Percentiles rank a stretch among this genome's conserved stretches.
Evolutionary conservation across 1,284 basidiomycete genomes (phyloP).

Genomic region (Porodaedalea pini): DNA sequence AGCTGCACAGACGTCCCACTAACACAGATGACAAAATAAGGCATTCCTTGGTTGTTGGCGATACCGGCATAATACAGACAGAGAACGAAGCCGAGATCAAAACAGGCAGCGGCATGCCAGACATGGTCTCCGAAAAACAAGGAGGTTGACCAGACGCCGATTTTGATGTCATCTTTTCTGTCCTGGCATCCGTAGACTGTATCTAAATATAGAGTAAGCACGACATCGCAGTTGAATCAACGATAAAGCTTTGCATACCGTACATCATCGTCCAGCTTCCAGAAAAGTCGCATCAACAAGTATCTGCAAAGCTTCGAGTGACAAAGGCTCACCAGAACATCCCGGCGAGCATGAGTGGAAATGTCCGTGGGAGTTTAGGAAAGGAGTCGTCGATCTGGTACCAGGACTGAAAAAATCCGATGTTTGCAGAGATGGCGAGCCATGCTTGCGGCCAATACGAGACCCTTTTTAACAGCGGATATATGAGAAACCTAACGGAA

Average conservation of each 20-base stretch:
- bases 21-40: slow-evolving; percentile 36
- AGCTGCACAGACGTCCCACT: slow-evolving; percentile 35
- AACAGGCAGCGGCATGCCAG: slow-evolving; percentile 34
- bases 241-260: background rate
- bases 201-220: slow-evolving; percentile 38
- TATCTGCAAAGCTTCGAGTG: background rate
- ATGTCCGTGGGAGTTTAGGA: slow-evolving; percentile 21
- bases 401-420: slow-evolving; percentile 13
- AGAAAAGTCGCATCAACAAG: background rate
- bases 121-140: slow-evolving; percentile 39
- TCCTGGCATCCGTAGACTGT: slow-evolving; percentile 50
- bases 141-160: slow-evolving; percentile 45
- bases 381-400: slow-evolving; percentile 1
- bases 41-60: slow-evolving; percentile 30
- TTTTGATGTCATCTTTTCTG: slow-evolving; percentile 41
- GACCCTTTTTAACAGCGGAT: slow-evolving; percentile 60
- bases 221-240: background rate
- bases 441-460: slow-evolving; percentile 68
- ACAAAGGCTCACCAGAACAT: slow-evolving; percentile 30
- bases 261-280: slow-evolving; percentile 18
- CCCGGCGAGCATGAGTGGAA: slow-evolving; percentile 38
- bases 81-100: slow-evolving; percentile 35
- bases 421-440: slow-evolving; percentile 26
- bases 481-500: slow-evolving; percentile 30
- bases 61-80: slow-evolving; percentile 33